Evolutionary conservation across 495 filamentous ascomycete species (phyloP).

Genomic region (Podospora comata): DNA sequence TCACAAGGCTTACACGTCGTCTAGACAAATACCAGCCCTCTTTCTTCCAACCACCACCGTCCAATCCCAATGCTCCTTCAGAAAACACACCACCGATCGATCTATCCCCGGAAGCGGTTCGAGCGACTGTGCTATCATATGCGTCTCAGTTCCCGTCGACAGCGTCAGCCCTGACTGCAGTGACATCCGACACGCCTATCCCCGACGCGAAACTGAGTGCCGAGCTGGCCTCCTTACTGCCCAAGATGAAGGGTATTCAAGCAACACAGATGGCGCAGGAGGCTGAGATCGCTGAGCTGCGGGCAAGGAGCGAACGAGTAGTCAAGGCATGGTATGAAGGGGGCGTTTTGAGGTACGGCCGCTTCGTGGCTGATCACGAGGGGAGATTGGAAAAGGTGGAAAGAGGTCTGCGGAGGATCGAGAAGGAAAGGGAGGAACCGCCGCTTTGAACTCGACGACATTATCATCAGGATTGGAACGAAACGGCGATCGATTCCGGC

Average conservation of each 20-base stretch:
- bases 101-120: conserved; percentile 43
- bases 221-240: conserved; percentile 63
- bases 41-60: conserved; percentile 44
- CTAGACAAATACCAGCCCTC: conserved; percentile 46
- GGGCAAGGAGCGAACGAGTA: conserved; percentile 67
- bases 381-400: conserved; percentile 65
- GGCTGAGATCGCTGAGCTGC: conserved; percentile 65
- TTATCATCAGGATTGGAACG: conserved; percentile 4
- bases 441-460: conserved; percentile 5
- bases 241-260: conserved; percentile 66
- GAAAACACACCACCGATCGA: conserved; percentile 39
- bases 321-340: conserved; percentile 79
- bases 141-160: conserved; percentile 72
- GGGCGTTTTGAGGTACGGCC: conserved; percentile 62
- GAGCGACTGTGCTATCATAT: conserved; percentile 71
- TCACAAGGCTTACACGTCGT: conserved; percentile 14
- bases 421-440: conserved; percentile 38
- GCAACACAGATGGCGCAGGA: conserved; percentile 66
- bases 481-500: not conserved
- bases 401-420: conserved; percentile 57
- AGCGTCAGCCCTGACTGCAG: conserved; percentile 73
- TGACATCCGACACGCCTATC: conserved; percentile 67
- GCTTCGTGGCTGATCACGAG: conserved; percentile 74
- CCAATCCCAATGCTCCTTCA: conserved; percentile 23
- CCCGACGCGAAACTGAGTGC: conserved; percentile 67